Conservation (phyloP, 31 red algal genomes). For the Pterothamnion heteromorphum region DNA sequence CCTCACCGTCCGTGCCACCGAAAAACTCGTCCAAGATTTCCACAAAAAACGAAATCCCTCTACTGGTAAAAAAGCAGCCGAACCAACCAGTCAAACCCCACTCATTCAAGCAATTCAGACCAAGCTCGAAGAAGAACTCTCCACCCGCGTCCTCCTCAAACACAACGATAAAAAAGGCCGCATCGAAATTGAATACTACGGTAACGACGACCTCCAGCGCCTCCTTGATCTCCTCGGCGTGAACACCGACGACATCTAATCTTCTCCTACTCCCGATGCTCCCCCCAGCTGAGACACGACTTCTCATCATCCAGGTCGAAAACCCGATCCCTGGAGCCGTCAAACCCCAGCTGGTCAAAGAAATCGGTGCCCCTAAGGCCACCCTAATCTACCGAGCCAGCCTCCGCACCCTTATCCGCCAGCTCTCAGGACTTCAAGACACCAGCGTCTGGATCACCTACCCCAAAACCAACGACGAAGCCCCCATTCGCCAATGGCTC, state of each 20-base stretch:
- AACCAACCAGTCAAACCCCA: neutral
- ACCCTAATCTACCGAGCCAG: too few species aligned
- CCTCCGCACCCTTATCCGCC: too few species aligned
- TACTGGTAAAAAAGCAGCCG: neutral
- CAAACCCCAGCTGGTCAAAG: too few species aligned
- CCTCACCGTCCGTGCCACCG: conserved; percentile 3
- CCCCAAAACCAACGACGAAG: too few species aligned
- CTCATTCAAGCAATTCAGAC: neutral
- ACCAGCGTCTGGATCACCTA: too few species aligned
- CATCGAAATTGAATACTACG: neutral
- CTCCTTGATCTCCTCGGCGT: neutral
- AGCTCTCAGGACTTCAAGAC: too few species aligned
- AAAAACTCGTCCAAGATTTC: neutral
- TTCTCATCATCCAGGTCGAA: too few species aligned
- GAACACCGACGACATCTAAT: neutral
- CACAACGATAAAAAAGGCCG: neutral
- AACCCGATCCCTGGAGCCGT: too few species aligned
- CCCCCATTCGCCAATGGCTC: too few species aligned
- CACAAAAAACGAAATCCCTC: neutral
- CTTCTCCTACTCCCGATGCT: too few species aligned
- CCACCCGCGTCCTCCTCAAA: neutral
- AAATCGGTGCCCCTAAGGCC: too few species aligned
- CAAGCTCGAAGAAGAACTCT: neutral
- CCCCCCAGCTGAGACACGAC: too few species aligned
- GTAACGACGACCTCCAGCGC: neutral